Base-by-base conservation (phyloP, 192 early-diverging fungal genomes). In the Jimgerdemannia flammicorona region DNA sequence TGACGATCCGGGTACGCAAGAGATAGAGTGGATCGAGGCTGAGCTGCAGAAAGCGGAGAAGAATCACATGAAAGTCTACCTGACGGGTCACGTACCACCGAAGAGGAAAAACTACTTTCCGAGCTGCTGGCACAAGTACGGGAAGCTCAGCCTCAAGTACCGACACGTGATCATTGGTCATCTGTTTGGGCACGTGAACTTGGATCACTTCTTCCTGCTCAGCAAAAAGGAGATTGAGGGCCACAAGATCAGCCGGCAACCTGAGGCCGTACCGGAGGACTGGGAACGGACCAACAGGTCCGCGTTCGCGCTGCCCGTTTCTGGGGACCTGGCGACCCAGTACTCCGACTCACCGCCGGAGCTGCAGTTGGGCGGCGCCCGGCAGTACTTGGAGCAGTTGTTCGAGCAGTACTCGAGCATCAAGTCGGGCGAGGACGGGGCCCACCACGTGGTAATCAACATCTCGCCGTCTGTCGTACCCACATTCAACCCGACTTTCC, bases 111-210 rank as follows among this genome's bases (percentile, higher is more conserved):
- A 83, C 3, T 90, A 86, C 72, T 79, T 76, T 3, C 54, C 41
- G 39, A 75, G 77, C 4, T 90, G 88, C 18, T 80, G 78, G 70
- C 75, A 70, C 18, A 73, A 71, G 10, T 90, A 90, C 70, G 79
- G 78, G 3, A 72, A 66, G 64, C 74, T 88, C 43, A 74, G 87
- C 39, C 65, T 80, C 40, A 74, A 77, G 63, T 88, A 77, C 73
- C 74, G 80, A 43, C 87, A 89, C 64, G 76, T 89, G 6, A 87
- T 91, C 67, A 71, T 82, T 7, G 91, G 90, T 18, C 92, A 94
- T 81, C 75, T 91, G 66, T 94, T 85, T 72, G 93, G 93, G 4
- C 93, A 94, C 74, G 85, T 87, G 76, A 94, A 94, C 72, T 88
- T 91, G 75, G 92, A 94, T 72, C 84, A 71, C 29, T 80, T 81